These are phyloP conservation scores for Voacanga thouarsii DNA, from an alignment of 257 asterid genomes.

Conservation along the genomic window DNA sequence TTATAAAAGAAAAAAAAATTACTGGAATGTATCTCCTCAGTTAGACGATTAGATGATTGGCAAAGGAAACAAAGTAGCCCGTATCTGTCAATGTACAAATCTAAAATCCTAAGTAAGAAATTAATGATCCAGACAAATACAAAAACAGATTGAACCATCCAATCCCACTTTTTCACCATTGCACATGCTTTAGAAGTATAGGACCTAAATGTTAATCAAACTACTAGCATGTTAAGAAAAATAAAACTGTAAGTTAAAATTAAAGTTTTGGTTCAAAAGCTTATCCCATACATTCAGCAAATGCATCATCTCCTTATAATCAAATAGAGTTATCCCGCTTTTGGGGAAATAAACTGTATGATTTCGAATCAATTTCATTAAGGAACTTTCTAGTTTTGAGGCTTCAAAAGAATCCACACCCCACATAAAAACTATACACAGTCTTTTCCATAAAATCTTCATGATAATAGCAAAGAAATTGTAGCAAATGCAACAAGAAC, in stretches of 20 bases:
- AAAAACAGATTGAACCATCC: neutral
- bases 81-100: neutral
- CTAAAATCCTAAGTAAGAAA: neutral
- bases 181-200: neutral
- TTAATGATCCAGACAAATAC: neutral
- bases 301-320: no score
- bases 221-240: neutral
- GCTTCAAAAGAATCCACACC: neutral
- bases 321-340: neutral
- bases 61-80: neutral
- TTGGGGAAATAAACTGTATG: neutral
- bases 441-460: no score
- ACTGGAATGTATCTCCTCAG: neutral
- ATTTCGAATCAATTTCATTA: neutral
- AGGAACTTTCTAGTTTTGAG: neutral
- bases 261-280: neutral
- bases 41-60: neutral
- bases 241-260: neutral
- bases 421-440: no score
- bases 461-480: no score
- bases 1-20: neutral
- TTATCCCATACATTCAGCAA: no score
- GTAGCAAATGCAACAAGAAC: neutral
- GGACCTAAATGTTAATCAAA: neutral
- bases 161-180: neutral